A percentile compares a stretch with the other conserved stretches of the same genome.
phyloP scores from a whole-genome alignment of 2,329 filamentous ascomycete genomes.

The Calonectria leucothoes region DNA sequence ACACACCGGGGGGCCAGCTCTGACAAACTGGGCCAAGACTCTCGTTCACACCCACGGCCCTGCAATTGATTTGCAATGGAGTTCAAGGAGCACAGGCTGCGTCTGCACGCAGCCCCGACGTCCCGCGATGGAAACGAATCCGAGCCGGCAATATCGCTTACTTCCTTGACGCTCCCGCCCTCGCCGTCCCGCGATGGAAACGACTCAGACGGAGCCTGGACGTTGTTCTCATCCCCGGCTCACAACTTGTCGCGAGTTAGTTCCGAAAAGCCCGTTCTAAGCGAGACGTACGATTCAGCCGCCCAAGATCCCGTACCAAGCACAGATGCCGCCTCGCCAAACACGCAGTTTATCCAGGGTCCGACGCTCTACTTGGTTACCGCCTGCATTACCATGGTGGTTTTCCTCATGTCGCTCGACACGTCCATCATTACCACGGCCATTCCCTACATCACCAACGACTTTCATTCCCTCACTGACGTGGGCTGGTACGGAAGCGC shows the following conservation, averaged over 20 bases:
- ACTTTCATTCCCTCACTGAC: background rate
- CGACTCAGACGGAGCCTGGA: background rate
- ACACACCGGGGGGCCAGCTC: background rate
- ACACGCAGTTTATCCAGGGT: background rate
- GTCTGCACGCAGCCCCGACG: background rate
- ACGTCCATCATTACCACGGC: background rate
- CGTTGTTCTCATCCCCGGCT: background rate
- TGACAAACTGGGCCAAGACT: background rate
- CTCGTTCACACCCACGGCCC: background rate
- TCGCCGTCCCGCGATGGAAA: background rate
- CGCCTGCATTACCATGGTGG: background rate
- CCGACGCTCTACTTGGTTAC: background rate
- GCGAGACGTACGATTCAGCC: background rate
- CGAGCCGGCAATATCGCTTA: background rate
- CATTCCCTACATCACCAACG: constrained; percentile 1
- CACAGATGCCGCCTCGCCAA: background rate
- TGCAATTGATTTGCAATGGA: background rate
- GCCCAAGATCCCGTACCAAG: background rate
- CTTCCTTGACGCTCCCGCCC: background rate
- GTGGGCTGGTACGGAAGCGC: constrained; percentile 1
- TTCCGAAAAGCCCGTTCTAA: background rate
- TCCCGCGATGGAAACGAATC: background rate
- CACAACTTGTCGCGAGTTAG: background rate
- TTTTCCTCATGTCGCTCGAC: constrained; percentile 1
- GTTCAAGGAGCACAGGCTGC: background rate